Base-by-base conservation (phyloP, 1,284 basidiomycete genomes). In the Cryptococcus jaspeensis region DNA sequence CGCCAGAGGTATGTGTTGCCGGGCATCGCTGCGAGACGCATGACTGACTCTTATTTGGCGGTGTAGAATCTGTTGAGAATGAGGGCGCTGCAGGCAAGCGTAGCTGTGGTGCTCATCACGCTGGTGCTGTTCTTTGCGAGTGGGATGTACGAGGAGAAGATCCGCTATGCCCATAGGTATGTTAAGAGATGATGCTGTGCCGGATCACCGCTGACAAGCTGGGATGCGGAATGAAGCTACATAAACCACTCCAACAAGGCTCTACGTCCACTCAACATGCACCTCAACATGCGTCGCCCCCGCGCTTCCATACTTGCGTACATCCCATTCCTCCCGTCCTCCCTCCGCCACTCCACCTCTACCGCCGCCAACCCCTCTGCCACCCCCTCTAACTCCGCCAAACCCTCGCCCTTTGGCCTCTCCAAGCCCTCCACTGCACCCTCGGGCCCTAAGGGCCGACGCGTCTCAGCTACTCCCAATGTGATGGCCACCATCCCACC, bases 81-180 rank as follows among this genome's bases (percentile, higher is more conserved):
- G 18, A 61, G 73, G 23, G 69, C 65, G 0, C 54, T 74, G 15
- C 87, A 85, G 43, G 90, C 88, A 2, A 76, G 91, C 47, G 80
- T 93, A 13, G 88, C 92, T 58, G 89, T 95, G 43, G 85, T 87
- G 25, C 84, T 90, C 56, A 94, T 92, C 12, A 96, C 92, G 0
- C 84, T 98, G 8, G 85, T 90, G 35, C 83, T 99, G 39, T 98
- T 99, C 83, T 98, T 98, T 73, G 92, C 92, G 1, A 94, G 89
- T 66, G 95, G 95, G 8, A 89, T 96, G 84, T 98, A 98, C 71
- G 84, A 88, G 8, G 94, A 98, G 77, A 93, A 95, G 80, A 96
- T 99, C 65, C 88, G 86, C 0, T 97, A 97, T 70, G 93, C 95
- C 9, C 93, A 97, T 79, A 88, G 89, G 93, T 92, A 72, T 64